These are phyloP conservation scores for Polygonum aviculare DNA, from an alignment of 148 eudicot species.

Conservation along the genomic window DNA sequence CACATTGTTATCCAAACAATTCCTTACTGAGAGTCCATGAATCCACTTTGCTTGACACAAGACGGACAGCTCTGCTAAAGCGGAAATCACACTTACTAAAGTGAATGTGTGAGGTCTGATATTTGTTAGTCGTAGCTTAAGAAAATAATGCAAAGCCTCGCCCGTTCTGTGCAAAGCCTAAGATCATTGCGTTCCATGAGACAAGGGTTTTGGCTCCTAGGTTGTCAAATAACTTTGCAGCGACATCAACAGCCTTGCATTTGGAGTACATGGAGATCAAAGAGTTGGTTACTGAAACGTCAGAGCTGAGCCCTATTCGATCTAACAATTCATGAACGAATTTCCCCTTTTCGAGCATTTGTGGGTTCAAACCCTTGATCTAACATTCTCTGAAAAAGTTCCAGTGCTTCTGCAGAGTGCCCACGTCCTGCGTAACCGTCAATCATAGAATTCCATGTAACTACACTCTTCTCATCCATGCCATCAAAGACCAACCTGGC, in stretches of 20 bases:
- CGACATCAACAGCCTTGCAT: constrained; percentile 56
- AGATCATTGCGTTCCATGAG: constrained; percentile 85
- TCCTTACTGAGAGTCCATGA: constrained; percentile 56
- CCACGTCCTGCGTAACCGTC: constrained; percentile 69
- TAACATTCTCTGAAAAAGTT: constrained; percentile 54
- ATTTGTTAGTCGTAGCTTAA: constrained; percentile 34
- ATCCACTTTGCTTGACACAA: constrained; percentile 78
- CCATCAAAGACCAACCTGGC: constrained; percentile 52
- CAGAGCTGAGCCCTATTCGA: constrained; percentile 31
- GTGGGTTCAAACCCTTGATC: constrained; percentile 59
- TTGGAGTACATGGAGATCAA: constrained; percentile 83
- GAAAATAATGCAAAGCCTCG: constrained; percentile 50
- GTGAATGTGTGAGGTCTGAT: constrained; percentile 63
- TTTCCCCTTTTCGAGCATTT: constrained; percentile 51
- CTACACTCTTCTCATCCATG: constrained; percentile 49
- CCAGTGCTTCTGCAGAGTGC: constrained; percentile 46
- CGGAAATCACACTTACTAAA: constrained; percentile 75
- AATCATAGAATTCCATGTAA: constrained; percentile 81
- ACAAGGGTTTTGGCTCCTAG: constrained; percentile 52
- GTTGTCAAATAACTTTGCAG: constrained; percentile 41
- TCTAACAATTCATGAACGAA: constrained; percentile 33
- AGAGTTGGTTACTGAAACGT: constrained; percentile 63
- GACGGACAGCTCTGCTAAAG: constrained; percentile 67
- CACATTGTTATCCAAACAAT: constrained; percentile 48
- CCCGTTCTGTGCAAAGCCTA: constrained; percentile 73